These are phyloP conservation scores for Paracorniculantispora psalliotae DNA, from an alignment of 2,329 filamentous ascomycete genomes.

Conservation along the genomic window DNA sequence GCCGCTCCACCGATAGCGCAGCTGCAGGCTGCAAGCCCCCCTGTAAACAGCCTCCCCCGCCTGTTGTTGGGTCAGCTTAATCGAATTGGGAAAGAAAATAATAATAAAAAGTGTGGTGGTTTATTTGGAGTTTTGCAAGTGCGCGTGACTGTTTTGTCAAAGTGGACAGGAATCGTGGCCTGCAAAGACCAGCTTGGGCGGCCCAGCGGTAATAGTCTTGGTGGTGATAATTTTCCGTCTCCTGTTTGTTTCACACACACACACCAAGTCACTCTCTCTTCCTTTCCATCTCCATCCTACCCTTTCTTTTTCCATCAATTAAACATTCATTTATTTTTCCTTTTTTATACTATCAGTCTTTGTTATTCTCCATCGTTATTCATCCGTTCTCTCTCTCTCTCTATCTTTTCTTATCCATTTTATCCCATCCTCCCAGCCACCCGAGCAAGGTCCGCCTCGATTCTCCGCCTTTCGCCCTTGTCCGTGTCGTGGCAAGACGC, in stretches of 20 bases:
- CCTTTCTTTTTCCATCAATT: not conserved
- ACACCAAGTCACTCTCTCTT: not conserved
- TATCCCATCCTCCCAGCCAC: not conserved
- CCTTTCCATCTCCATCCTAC: not conserved
- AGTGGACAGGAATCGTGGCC: not conserved
- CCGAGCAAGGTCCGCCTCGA: not conserved
- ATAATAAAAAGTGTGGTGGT: not conserved
- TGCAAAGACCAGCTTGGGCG: not conserved
- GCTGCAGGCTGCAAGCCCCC: not conserved
- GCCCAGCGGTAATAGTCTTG: not conserved
- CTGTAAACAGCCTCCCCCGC: too few relatives aligned
- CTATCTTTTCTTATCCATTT: not conserved
- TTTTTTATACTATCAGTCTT: not conserved
- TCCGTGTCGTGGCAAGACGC: slow-evolving; percentile 4
- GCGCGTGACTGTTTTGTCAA: not conserved
- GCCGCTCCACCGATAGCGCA: not conserved
- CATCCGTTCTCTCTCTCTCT: not conserved
- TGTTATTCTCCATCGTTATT: not conserved
- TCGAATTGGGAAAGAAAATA: slow-evolving; percentile 7
- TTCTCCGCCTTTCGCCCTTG: not conserved
- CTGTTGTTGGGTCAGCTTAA: slow-evolving; percentile 11
- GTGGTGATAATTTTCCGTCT: not conserved
- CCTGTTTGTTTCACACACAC: slow-evolving; percentile 6
- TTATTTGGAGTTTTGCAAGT: not conserved
- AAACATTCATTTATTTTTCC: not conserved